Base-by-base conservation (phyloP, 179 eudicot species). In the Silene noctiflora region DNA sequence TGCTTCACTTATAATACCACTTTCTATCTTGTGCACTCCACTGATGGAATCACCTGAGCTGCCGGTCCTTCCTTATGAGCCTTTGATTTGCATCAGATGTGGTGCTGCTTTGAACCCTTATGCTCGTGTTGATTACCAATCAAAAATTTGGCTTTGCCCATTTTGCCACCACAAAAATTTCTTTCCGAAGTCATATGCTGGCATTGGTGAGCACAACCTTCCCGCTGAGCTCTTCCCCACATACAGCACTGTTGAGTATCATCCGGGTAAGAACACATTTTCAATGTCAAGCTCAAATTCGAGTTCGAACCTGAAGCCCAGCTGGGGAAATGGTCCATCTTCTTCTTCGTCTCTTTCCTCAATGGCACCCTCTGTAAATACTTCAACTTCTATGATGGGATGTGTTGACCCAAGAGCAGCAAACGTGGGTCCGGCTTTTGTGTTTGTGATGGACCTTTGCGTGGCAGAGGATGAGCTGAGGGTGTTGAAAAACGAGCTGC, bases 181-280 rank as follows among this genome's bases (percentile, higher is more conserved):
- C 17, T 96, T 96, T 44, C 99, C 99, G 0, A 88, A 84, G 42
- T 81, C 92, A 0, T 91, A 95, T 56, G 62, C 85, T 39, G 89
- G 85, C 7, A 85, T 93, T 76, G 90, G 90, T 19, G 99, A 95
- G 74, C 83, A 87, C 67, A 91, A 87, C 61, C 90, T 96, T 12
- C 99, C 99, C 0, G 99, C 98, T 58, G 99, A 96, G 86, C 91
- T 96, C 22, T 96, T 89, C 19, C 99, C 99, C 2, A 91, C 97
- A 12, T 91, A 93, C 74, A 86, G 96, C 69, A 86, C 92, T 0
- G 98, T 96, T 1, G 99, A 93, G 79, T 93, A 96, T 66, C 89
- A 87, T 27, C 81, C 88, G 53, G 80, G 86, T 31, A 85, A 81
- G 81, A 77, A 62, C 12, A 80, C 67, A 33, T 35, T 68, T 76